These are phyloP conservation scores for Argentina anserina DNA, from an alignment of 306 rosid genomes.

Conservation along the genomic window DNA sequence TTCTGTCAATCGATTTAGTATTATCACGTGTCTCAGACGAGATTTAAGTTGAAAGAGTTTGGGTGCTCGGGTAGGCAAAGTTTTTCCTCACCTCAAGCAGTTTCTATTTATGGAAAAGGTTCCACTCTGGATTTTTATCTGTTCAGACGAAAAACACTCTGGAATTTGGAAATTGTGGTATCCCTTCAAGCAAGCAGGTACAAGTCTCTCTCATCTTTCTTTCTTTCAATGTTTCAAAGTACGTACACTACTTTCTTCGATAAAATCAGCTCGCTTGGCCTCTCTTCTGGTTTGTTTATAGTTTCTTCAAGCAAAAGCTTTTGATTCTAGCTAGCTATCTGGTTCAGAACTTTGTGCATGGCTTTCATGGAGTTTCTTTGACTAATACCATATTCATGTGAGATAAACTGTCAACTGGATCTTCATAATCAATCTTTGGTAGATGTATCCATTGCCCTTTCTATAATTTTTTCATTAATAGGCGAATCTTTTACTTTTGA, in stretches of 20 bases:
- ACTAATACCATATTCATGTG: no score
- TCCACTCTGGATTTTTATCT: slow-evolving; percentile 9
- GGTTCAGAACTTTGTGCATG: not conserved
- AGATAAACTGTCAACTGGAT: no score
- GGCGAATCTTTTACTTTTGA: no score
- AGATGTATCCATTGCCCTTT: no score
- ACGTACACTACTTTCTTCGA: no score
- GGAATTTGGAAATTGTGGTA: slow-evolving; percentile 38
- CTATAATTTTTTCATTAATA: no score
- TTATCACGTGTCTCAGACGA: slow-evolving; percentile 29
- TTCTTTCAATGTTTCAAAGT: no score
- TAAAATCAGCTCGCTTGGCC: not conserved
- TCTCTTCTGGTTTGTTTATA: not conserved
- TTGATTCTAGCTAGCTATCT: not conserved
- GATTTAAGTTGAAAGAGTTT: slow-evolving; percentile 40
- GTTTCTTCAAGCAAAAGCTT: slow-evolving; percentile 6
- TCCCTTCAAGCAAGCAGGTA: slow-evolving; percentile 59
- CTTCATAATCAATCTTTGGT: no score
- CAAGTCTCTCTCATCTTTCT: not conserved
- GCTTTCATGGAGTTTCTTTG: slow-evolving; percentile 1
- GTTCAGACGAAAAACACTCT: not conserved
- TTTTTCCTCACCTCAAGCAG: slow-evolving; percentile 54
- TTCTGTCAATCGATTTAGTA: slow-evolving; percentile 48
- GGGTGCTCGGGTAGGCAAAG: slow-evolving; percentile 39
- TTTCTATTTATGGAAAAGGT: slow-evolving; percentile 46